Conservation (phyloP, 768 basidiomycete species). For the Xerocomellus amylosporus region DNA sequence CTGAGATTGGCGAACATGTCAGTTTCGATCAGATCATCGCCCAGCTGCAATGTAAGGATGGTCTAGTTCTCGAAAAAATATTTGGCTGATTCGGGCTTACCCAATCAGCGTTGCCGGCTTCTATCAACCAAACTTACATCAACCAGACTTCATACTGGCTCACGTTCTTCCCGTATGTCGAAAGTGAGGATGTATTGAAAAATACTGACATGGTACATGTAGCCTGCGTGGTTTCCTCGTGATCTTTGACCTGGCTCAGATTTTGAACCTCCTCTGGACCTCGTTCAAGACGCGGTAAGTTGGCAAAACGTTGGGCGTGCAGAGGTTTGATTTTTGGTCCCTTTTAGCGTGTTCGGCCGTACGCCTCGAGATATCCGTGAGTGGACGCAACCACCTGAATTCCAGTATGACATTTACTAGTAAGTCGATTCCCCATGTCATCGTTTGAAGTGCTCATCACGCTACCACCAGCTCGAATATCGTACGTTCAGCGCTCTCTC, state of each 20-base stretch:
- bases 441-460: background rate
- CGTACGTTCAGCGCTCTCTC: conserved; percentile 34
- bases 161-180: conserved; percentile 86
- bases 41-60: conserved; percentile 40
- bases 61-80: background rate
- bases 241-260: conserved; percentile 93
- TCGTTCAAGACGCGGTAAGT: conserved; percentile 76
- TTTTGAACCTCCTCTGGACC: conserved; percentile 83
- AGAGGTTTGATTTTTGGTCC: background rate
- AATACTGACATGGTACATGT: conserved; percentile 8
- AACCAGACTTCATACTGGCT: conserved; percentile 91
- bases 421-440: conserved; percentile 37
- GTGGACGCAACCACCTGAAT: conserved; percentile 88
- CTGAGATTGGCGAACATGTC: conserved; percentile 46
- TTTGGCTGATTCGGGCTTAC: conserved; percentile 1
- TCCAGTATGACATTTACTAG: conserved; percentile 85
- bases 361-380: conserved; percentile 89
- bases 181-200: background rate
- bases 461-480: conserved; percentile 47
- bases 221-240: conserved; percentile 93
- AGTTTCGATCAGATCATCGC: conserved; percentile 46
- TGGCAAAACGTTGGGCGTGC: background rate
- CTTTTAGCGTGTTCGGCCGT: conserved; percentile 68
- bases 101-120: conserved; percentile 64
- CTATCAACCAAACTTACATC: conserved; percentile 86